Base-by-base conservation (phyloP, 2,329 filamentous ascomycete species). In the Scytalidium sp. region DNA sequence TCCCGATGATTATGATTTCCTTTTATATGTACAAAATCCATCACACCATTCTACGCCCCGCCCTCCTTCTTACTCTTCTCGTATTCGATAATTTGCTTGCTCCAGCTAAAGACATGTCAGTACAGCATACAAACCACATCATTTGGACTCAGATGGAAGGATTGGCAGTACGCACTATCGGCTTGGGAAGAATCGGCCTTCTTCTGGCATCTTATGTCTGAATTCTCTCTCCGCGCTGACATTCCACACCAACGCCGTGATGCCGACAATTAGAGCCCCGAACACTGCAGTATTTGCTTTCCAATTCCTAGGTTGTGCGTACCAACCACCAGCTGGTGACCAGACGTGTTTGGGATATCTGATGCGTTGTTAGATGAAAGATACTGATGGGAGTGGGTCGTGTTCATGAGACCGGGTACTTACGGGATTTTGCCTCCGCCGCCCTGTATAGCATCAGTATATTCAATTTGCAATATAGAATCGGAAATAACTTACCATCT, bases 311-410 rank as follows among this genome's bases (percentile, higher is more conserved):
- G 94, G 94, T 70, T 96, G 93, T 48, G 87, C 76, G 74, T 99
- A 99, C 94, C 94, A 99, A 73, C 94, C 94, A 80, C 94, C 94
- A 58, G 93, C 80, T 55, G 94, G 94, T 66, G 94, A 97, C 94
- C 94, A 99, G 80, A 99, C 90, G 80, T 99, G 93, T 80, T 96
- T 97, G 71, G 91, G 92, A 75, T 96, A 96, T 67, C 90, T 96
- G 64, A 21, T 25, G 43, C 20, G 17, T 32, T 49, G 50, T 61
- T 43, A 59, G 57, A 43, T 47, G 50, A 50, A 55, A 50, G 51
- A 58, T 61, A 52, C 56, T 23, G 43, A 50, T 44, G n/a, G 45
- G 36, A 45, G 36, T 45, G 43, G 43, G 10, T 51, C 45, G 41
- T 43, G 47, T 45, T 47, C 56, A 64, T 56, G 57, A 9, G 32